phyloP scores from a whole-genome alignment of 768 basidiomycete species.

The Mycena pura region DNA sequence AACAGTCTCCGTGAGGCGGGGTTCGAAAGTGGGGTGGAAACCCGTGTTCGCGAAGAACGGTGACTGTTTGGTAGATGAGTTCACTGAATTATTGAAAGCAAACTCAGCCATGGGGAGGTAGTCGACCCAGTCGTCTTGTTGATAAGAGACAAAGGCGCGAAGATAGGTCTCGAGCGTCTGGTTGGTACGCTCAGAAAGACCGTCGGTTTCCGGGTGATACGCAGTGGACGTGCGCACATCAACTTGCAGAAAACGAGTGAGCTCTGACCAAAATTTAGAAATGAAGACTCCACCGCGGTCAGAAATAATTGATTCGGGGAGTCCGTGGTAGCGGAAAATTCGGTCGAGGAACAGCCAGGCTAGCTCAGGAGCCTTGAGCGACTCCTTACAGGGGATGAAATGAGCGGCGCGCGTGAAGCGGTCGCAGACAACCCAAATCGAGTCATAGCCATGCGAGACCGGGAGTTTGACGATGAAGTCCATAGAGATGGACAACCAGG shows the following conservation, averaged over 20 bases:
- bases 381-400: slow-evolving; percentile 46
- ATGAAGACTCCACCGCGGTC: slow-evolving; percentile 41
- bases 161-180: slow-evolving; percentile 47
- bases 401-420: slow-evolving; percentile 45
- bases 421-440: slow-evolving; percentile 40
- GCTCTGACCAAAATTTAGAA: slow-evolving; percentile 37
- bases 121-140: slow-evolving; percentile 55
- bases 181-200: slow-evolving; percentile 45
- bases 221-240: slow-evolving; percentile 38
- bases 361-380: slow-evolving; percentile 36
- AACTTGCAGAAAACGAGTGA: slow-evolving; percentile 29
- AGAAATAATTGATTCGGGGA: slow-evolving; percentile 41
- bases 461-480: slow-evolving; percentile 53
- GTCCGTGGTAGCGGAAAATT: slow-evolving; percentile 43
- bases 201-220: slow-evolving; percentile 53
- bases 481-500: slow-evolving; percentile 48
- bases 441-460: slow-evolving; percentile 41
- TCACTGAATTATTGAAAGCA: too few species aligned
- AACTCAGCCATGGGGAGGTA: too few species aligned
- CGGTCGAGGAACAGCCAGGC: slow-evolving; percentile 43
- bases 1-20: slow-evolving; percentile 30
- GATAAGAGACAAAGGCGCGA: slow-evolving; percentile 40
- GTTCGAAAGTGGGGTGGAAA: slow-evolving; percentile 41
- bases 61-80: slow-evolving; percentile 49
- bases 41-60: slow-evolving; percentile 47